Evolutionary conservation across 2,329 filamentous ascomycete genomes (phyloP), one percentile per base, ranked within the genome.

Genomic region (Alternaria atra): DNA sequence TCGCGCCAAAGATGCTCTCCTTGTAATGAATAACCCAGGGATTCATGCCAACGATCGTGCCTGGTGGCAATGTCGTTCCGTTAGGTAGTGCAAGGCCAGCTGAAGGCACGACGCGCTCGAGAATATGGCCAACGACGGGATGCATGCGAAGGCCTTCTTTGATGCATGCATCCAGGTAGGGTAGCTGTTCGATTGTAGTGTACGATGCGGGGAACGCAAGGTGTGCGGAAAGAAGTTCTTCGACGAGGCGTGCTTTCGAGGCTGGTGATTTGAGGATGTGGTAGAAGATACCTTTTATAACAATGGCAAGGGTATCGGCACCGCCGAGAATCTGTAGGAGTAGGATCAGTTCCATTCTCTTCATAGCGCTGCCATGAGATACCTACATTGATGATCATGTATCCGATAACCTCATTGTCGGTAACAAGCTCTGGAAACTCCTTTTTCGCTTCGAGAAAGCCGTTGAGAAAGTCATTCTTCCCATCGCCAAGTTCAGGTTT

Each of bases 111-210:
- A 76, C 61, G 37, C 77, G 76, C 50, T 75, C 74, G 5, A 77
- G 54, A 20, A 75, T 66, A 29, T 73, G 71, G 9, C 72, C 73
- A 1, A 77, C 61, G 4, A 74, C 71, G 0, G 81, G 81, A 52
- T 82, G 82, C 55, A 83, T 78, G 17, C 82, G 77, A 2, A 84
- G 69, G 2, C 77, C 80, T 67, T 84, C 82, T 64, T 82, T 82
- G 67, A 83, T 80, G 60, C 80, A 82, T 5, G 82, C 82, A 57
- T 81, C 78, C 6, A 83, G 72, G 64, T 83, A 84, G 0, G 81
- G 79, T 2, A 83, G 71, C 9, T 72, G 52, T 27, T 66, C 58
- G 10, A 71, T 67, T 5, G 60, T 13, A 10, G 55, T 39, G 52
- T 72, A 74, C n/a, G 62, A 51, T 5, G 69, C 48, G 7, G 66